Evolutionary conservation across 768 basidiomycete genomes (phyloP).

Genomic region (Gloeostereum incarnatum): DNA sequence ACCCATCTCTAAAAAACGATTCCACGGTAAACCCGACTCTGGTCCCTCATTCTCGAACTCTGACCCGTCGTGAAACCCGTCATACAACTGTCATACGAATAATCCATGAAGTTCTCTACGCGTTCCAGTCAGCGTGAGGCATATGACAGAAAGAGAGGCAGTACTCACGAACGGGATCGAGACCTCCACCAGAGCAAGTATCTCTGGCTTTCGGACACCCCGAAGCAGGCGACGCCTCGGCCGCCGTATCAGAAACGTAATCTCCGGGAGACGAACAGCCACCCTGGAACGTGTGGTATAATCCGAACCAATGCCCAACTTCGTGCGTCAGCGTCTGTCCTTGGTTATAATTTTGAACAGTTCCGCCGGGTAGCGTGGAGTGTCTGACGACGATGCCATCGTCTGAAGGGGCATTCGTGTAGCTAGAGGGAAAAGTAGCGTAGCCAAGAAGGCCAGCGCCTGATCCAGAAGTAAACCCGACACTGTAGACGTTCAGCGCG

Average conservation of each 20-base stretch:
- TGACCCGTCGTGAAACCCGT: constrained; percentile 22
- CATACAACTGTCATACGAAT: constrained; percentile 35
- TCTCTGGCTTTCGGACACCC: constrained; percentile 25
- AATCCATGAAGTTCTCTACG: constrained; percentile 37
- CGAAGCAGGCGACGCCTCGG: constrained; percentile 23
- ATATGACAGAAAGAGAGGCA: constrained; percentile 2
- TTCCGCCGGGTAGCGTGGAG: constrained; percentile 17
- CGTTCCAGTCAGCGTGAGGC: not conserved
- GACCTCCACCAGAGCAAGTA: constrained; percentile 20
- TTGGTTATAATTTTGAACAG: constrained; percentile 16
- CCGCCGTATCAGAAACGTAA: constrained; percentile 30
- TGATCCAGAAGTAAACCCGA: constrained; percentile 9
- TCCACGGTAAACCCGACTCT: constrained; percentile 19
- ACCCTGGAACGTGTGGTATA: constrained; percentile 29
- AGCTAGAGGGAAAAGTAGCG: constrained; percentile 27
- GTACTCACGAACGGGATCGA: constrained; percentile 30
- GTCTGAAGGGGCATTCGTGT: constrained; percentile 17
- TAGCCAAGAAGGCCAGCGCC: constrained; percentile 24
- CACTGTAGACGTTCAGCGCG: constrained; percentile 13
- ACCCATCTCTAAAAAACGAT: constrained; percentile 11
- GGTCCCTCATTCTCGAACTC: constrained; percentile 13
- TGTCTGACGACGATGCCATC: constrained; percentile 24
- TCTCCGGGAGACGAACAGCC: constrained; percentile 26
- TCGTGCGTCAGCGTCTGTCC: constrained; percentile 25
- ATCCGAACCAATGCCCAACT: constrained; percentile 27